Evolutionary conservation across 2,329 filamentous ascomycete species (phyloP).

Genomic region (Fusarium zealandicum): DNA sequence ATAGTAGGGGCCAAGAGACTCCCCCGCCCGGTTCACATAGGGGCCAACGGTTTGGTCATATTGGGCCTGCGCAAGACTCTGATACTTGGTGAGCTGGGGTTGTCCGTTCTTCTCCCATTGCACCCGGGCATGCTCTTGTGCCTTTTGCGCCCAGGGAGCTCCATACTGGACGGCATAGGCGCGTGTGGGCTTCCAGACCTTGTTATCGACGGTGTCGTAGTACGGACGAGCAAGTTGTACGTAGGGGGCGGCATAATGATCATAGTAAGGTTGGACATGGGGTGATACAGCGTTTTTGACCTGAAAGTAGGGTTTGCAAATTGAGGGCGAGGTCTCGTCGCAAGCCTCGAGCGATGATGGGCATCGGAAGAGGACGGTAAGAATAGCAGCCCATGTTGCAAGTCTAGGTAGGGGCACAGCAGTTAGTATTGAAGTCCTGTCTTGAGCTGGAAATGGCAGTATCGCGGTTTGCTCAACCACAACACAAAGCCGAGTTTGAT

Average conservation of each 20-base stretch:
- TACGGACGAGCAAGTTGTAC: slow-evolving; percentile 81
- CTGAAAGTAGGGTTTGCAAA: slow-evolving; percentile 86
- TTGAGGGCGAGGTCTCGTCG: slow-evolving; percentile 71
- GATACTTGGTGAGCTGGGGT: slow-evolving; percentile 74
- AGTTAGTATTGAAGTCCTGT: not conserved
- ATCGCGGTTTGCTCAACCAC: slow-evolving; percentile 11
- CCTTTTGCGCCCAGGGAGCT: slow-evolving; percentile 74
- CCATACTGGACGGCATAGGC: slow-evolving; percentile 75
- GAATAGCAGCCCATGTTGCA: slow-evolving; percentile 83
- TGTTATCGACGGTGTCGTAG: slow-evolving; percentile 66
- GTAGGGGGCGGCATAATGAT: slow-evolving; percentile 83
- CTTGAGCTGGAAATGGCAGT: not conserved
- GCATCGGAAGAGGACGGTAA: slow-evolving; percentile 83
- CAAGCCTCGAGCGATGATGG: slow-evolving; percentile 73
- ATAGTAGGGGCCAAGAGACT: slow-evolving; percentile 74
- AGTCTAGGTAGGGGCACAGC: slow-evolving; percentile 65
- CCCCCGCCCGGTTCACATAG: slow-evolving; percentile 69
- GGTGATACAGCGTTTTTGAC: slow-evolving; percentile 70
- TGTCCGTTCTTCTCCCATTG: slow-evolving; percentile 83
- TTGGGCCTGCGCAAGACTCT: slow-evolving; percentile 64
- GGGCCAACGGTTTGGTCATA: slow-evolving; percentile 78
- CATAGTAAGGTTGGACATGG: slow-evolving; percentile 84
- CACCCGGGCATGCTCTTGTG: slow-evolving; percentile 67
- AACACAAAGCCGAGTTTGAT: not conserved
- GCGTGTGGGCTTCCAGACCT: slow-evolving; percentile 73